A percentile compares a stretch with the other conserved stretches of the same genome.
phyloP scores from a whole-genome alignment of 208 protist genomes.

The Acanthamoeba pearcei region DNA sequence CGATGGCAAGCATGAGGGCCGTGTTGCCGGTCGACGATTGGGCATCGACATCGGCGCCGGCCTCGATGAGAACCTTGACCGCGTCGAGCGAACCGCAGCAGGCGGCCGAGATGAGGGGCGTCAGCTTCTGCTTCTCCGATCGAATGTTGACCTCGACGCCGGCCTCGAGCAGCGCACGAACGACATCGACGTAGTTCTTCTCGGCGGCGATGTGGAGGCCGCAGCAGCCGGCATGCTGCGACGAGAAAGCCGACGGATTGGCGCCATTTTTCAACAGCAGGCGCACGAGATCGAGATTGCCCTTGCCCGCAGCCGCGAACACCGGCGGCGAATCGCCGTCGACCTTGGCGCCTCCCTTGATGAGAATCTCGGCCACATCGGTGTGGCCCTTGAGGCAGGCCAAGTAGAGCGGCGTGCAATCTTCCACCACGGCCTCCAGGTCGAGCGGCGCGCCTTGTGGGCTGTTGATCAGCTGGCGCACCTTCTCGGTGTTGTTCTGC shows the following conservation, averaged over 20 bases:
- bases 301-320: constrained; percentile 64
- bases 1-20: constrained; percentile 72
- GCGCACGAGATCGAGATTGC: constrained; percentile 63
- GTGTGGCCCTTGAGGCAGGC: constrained; percentile 71
- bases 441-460: neutral
- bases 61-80: constrained; percentile 44
- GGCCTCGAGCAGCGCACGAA: constrained; percentile 43
- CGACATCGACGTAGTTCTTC: constrained; percentile 73
- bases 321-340: constrained; percentile 64
- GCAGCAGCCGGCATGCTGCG: constrained; percentile 68
- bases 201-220: constrained; percentile 71
- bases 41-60: constrained; percentile 71
- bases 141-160: constrained; percentile 73
- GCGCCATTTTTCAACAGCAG: constrained; percentile 39
- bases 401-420: constrained; percentile 70
- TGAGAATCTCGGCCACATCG: constrained; percentile 68
- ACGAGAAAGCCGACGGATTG: constrained; percentile 67
- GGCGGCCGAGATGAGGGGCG: constrained; percentile 70
- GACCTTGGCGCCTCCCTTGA: constrained; percentile 59
- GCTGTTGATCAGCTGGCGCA: constrained; percentile 32
- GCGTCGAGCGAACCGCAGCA: constrained; percentile 63
- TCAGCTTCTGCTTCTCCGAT: constrained; percentile 64
- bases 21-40: constrained; percentile 71
- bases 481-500: constrained; percentile 69
- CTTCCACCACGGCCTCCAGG: constrained; percentile 64